These are phyloP conservation scores for Fomes fomentarius DNA, from an alignment of 1,284 basidiomycete species.

Conservation along the genomic window DNA sequence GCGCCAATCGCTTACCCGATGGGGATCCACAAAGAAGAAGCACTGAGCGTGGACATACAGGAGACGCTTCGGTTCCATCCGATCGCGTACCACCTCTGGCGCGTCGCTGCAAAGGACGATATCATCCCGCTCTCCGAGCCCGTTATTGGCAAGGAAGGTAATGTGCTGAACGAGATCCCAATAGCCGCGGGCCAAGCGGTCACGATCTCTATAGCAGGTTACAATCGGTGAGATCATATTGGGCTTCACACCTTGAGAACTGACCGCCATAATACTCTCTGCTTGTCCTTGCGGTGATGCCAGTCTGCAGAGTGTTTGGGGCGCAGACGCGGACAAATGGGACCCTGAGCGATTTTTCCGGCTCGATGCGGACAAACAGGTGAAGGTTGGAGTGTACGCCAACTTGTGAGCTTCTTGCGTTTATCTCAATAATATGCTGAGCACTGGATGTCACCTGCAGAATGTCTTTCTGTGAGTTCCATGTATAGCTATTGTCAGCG, in stretches of 20 bases:
- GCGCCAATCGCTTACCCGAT: too few relatives aligned
- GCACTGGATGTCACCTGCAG: neutral
- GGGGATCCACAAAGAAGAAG: too few relatives aligned
- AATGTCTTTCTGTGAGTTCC: slow-evolving; percentile 12
- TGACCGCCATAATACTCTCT: too few relatives aligned
- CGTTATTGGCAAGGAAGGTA: slow-evolving; percentile 34
- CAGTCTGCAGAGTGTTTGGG: slow-evolving; percentile 45
- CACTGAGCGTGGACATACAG: too few relatives aligned
- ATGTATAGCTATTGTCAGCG: too few relatives aligned
- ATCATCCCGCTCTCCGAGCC: slow-evolving; percentile 43
- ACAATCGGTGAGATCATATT: slow-evolving; percentile 36
- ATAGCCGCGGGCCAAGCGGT: slow-evolving; percentile 41
- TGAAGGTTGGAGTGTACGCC: slow-evolving; percentile 50
- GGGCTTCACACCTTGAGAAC: too few relatives aligned
- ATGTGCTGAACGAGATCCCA: slow-evolving; percentile 35
- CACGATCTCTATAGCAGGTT: slow-evolving; percentile 32
- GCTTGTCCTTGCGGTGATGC: too few relatives aligned
- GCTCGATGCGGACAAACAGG: slow-evolving; percentile 28
- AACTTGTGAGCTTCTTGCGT: slow-evolving; percentile 47
- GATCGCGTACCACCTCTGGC: slow-evolving; percentile 32
- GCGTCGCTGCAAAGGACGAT: slow-evolving; percentile 36
- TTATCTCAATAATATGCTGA: too few relatives aligned
- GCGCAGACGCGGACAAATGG: slow-evolving; percentile 41
- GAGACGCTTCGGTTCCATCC: slow-evolving; percentile 45
- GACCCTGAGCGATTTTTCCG: slow-evolving; percentile 7